phyloP scores from a whole-genome alignment of 371 early-diverging fungal species.

The Thermomucor indicae-seudaticae region DNA sequence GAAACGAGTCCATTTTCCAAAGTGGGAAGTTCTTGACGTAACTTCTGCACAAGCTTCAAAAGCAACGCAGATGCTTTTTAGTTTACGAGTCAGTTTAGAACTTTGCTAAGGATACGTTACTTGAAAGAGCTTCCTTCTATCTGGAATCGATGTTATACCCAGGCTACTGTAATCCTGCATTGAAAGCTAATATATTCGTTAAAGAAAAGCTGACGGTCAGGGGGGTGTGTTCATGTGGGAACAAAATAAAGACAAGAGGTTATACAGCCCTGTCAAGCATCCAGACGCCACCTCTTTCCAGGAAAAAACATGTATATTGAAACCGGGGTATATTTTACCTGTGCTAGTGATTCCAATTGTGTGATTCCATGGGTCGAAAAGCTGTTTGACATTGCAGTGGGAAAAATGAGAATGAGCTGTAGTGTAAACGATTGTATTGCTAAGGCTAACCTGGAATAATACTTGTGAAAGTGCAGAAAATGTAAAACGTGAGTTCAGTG shows the following conservation, averaged over 20 bases:
- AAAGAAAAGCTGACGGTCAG: not conserved
- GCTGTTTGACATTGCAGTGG: conserved; percentile 16
- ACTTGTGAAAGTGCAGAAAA: not conserved
- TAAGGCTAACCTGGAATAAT: conserved; percentile 7
- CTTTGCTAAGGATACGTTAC: not conserved
- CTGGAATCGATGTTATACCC: conserved; percentile 75
- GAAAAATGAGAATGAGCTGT: not conserved
- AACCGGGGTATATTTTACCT: conserved; percentile 47
- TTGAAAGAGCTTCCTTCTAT: conserved; percentile 68
- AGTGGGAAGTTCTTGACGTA: conserved; percentile 28
- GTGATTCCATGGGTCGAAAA: conserved; percentile 63
- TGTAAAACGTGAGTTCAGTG: not conserved
- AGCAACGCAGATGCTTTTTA: not conserved
- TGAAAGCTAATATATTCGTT: conserved; percentile 47
- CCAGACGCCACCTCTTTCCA: not conserved
- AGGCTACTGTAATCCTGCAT: conserved; percentile 80
- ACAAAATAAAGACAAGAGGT: no score
- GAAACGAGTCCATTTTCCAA: conserved; percentile 25
- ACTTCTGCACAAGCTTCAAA: conserved; percentile 19
- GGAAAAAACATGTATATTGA: no score
- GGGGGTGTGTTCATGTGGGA: no score
- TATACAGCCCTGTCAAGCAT: not conserved
- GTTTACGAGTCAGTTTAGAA: not conserved
- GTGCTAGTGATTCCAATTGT: conserved; percentile 52
- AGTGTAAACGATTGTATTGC: no score